Evolutionary conservation across 306 rosid genomes (phyloP).

Genomic region (Quercus bicolor): DNA sequence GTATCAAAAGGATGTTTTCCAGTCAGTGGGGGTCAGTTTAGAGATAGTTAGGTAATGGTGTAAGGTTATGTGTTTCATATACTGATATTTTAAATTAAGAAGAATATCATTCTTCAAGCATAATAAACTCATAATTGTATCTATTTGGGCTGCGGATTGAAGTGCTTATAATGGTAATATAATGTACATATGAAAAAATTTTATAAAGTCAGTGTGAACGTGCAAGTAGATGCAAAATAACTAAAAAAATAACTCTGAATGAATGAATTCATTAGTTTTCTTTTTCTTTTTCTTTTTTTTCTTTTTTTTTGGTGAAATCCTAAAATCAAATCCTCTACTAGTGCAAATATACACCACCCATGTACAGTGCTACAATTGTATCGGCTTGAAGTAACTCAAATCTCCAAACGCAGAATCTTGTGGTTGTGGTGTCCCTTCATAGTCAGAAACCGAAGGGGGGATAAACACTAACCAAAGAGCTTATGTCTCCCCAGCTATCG

Average conservation of each 20-base stretch:
- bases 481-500: slow-evolving; percentile 66
- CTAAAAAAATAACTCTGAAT: slow-evolving; percentile 7
- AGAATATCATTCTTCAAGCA: too few species aligned
- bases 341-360: slow-evolving; percentile 38
- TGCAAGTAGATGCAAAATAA: slow-evolving; percentile 10
- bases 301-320: not conserved
- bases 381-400: slow-evolving; percentile 47
- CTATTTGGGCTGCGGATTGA: too few species aligned
- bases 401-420: slow-evolving; percentile 43
- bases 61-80: too few species aligned
- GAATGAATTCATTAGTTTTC: slow-evolving; percentile 25
- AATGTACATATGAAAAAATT: too few species aligned
- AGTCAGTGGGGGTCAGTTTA: too few species aligned
- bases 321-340: not conserved
- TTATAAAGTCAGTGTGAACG: slow-evolving; percentile 7
- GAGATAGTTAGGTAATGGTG: too few species aligned
- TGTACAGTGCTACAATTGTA: slow-evolving; percentile 18
- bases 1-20: too few species aligned
- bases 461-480: slow-evolving; percentile 36
- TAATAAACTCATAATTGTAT: too few species aligned
- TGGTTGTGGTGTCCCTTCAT: slow-evolving; percentile 34
- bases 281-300: too few species aligned
- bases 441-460: slow-evolving; percentile 57
- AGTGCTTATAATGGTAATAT: too few species aligned
- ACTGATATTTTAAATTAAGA: too few species aligned